Base-by-base conservation (phyloP, 441 rosid genomes). In the Adansonia grandidieri region DNA sequence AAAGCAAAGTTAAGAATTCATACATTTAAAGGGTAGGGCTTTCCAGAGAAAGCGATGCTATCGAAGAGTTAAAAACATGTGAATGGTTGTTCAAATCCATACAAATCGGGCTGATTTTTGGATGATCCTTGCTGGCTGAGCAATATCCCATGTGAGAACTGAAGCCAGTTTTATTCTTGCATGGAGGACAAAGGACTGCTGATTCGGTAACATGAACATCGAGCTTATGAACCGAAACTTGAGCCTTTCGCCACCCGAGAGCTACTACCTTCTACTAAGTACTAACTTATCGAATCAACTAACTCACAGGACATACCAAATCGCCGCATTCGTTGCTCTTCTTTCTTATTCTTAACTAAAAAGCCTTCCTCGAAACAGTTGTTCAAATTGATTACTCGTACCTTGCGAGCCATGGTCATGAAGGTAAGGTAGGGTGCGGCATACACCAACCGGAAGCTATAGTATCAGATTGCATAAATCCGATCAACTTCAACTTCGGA, bases 401-500 rank as follows among this genome's bases (percentile, higher is more conserved):
- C 70, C 70, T 65, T 2, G 13, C 6, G 7, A 15, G 19, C 22
- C 19, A 65, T 7, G 48, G 28, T 17, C 1, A n/a, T 42, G 24
- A 42, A 42, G 6, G 24, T 17, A 40, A 48, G 10, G 14, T 48
- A 8, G 9, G 28, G 51, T 44, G 14, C 42, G 51, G 37, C 37
- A 66, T 42, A 42, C 44, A 40, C 28, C 51, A 42, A n/a, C 51
- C 8, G 37, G 37, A 32, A 32, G 37, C 32, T 45, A 13, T 42
- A 48, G 56, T 15, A 75, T 87, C 70, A 95, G 37, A 96, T 88
- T 60, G 97, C 97, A 54, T 82, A 94, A 19, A 94, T 94, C 76
- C 87, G 82, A 82, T 94, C 98, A 2, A 92, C 88, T 84, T 92
- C 98, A 2, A 92, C 89, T 83, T 96, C 98, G 0, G 97, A 94